Evolutionary conservation across 2,329 filamentous ascomycete genomes (phyloP), one percentile per base, ranked within the genome.

Genomic region (Paecilomyces niveus): DNA sequence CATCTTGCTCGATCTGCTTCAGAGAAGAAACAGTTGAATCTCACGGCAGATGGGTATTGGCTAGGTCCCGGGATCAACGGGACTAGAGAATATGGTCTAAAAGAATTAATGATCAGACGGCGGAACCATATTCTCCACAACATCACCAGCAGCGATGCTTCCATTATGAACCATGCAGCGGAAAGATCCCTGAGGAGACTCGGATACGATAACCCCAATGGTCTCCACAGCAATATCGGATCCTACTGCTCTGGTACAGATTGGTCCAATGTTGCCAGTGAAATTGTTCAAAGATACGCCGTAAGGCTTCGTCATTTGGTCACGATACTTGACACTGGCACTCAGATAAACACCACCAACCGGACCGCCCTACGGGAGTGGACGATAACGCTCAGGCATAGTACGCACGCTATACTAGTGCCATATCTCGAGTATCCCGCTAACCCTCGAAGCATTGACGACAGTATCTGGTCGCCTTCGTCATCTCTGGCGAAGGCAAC

Each of bases 341-440:
- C 15, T 18, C 15, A 8, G 9, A 18, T 45, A 9, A 18, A 45
- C 5, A 45, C 5, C n/a, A 45, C 6, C 58, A 81, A 78, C 66
- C 33, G 56, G 24, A 13, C 35, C 11, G 53, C 56, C 6, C 21
- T 51, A 1, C 45, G 18, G 18, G 13, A 24, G 3, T 58, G 56
- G 56, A 49, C 50, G 21, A 39, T 39, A 21, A 49, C 15, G 35
- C 7, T 54, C 18, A 54, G 52, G 50, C 53, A 58, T 18, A 53
- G 33, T 49, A 55, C 26, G 2, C 56, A 55, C 50, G 31, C 54
- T 32, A 22, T 58, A 10, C 31, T 57, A 22, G 51, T 55, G 22
- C 53, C 56, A 4, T 54, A 55, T 55, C 50, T 58, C 2, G 56
- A 55, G 15, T 54, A 55, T 4, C 51, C 51, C 8, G 18, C 39